phyloP scores from a whole-genome alignment of 257 asterid species.

The Rehmannia glutinosa region DNA sequence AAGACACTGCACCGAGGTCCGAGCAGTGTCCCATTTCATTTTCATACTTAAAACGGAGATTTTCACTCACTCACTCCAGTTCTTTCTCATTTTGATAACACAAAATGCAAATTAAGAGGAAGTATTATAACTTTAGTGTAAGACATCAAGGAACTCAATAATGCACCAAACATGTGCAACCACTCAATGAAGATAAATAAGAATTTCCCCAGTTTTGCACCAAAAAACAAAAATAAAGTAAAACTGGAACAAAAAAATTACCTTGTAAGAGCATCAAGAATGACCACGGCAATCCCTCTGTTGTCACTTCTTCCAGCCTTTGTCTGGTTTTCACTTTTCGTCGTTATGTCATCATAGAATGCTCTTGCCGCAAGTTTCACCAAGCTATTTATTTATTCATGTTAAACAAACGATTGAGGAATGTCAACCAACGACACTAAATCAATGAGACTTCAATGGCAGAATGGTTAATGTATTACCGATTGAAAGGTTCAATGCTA shows the following conservation, averaged over 20 bases:
- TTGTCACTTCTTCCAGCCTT: constrained; percentile 89
- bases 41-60: background rate
- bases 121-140: background rate
- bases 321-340: constrained; percentile 82
- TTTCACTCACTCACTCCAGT: background rate
- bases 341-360: constrained; percentile 80
- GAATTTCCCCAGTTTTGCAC: background rate
- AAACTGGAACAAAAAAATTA: constrained; percentile 9
- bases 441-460: background rate
- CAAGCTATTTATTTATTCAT: constrained; percentile 39
- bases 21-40: background rate
- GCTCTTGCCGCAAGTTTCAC: constrained; percentile 93
- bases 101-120: background rate
- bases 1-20: no score
- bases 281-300: constrained; percentile 88
- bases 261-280: constrained; percentile 97
- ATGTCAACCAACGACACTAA: background rate
- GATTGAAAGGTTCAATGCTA: constrained; percentile 38
- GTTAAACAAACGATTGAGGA: background rate
- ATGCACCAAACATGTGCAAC: background rate
- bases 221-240: no score
- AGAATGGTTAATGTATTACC: constrained; percentile 19
- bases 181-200: background rate
- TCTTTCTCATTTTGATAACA: background rate
- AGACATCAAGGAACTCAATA: background rate